Percentiles rank a stretch among this genome's conserved stretches.
phyloP scores from a whole-genome alignment of 208 protist species.

The Blechomonas ayalai region DNA sequence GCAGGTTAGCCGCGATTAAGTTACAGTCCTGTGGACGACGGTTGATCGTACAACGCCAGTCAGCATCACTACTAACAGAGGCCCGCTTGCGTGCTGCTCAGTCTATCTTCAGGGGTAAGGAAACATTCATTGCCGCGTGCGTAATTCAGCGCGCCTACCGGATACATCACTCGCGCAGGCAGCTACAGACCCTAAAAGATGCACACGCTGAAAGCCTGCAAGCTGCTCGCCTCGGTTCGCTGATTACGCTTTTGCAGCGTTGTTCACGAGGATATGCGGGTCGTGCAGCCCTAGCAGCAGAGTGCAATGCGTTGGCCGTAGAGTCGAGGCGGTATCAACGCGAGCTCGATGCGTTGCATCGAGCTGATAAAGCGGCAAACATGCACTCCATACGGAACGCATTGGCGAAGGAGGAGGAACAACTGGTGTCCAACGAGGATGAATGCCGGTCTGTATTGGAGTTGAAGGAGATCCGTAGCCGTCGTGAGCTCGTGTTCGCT shows the following conservation, averaged over 20 bases:
- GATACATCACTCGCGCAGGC: constrained; percentile 21
- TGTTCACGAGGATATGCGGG: constrained; percentile 48
- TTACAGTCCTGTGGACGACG: constrained; percentile 68
- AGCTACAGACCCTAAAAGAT: constrained; percentile 15
- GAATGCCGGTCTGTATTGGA: constrained; percentile 6
- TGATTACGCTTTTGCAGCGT: constrained; percentile 26
- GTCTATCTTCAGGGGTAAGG: constrained; percentile 21
- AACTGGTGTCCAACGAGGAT: constrained; percentile 6
- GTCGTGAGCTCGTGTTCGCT: neutral
- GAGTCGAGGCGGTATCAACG: constrained; percentile 40
- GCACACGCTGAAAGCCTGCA: constrained; percentile 1
- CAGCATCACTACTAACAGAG: constrained; percentile 23
- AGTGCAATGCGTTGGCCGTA: constrained; percentile 14
- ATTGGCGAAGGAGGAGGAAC: neutral
- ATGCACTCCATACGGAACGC: too few relatives aligned
- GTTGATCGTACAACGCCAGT: constrained; percentile 33
- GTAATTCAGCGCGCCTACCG: constrained; percentile 66
- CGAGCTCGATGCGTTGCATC: constrained; percentile 13
- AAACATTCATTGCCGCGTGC: constrained; percentile 24
- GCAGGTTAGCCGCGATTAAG: constrained; percentile 44
- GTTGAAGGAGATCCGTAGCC: constrained; percentile 7
- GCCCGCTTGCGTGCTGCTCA: constrained; percentile 46
- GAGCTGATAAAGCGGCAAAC: constrained; percentile 10
- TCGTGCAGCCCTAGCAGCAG: constrained; percentile 21
- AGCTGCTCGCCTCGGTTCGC: neutral